These are phyloP conservation scores for Penicillium pulvis DNA, from an alignment of 495 filamentous ascomycete genomes.

Conservation along the genomic window DNA sequence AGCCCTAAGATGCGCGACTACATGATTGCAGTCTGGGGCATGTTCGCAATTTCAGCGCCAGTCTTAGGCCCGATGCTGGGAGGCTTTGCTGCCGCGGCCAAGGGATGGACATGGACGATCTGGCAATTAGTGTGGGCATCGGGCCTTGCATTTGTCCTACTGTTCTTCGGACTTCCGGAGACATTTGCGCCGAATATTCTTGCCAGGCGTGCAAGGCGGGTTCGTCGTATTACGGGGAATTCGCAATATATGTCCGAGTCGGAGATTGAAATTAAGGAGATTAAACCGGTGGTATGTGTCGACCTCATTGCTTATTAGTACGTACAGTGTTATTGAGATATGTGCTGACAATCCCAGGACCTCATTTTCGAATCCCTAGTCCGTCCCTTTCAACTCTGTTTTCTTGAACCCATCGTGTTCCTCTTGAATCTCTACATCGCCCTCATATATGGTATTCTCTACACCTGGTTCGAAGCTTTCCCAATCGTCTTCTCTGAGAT, in stretches of 20 bases:
- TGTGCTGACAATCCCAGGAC: conserved; percentile 19
- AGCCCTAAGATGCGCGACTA: conserved; percentile 29
- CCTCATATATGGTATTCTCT: conserved; percentile 56
- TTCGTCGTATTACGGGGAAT: conserved; percentile 45
- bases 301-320: too few species aligned
- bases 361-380: conserved; percentile 41
- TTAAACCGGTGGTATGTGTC: conserved; percentile 23
- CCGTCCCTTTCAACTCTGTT: conserved; percentile 45
- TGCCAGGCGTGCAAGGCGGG: conserved; percentile 51
- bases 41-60: conserved; percentile 40
- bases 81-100: conserved; percentile 36
- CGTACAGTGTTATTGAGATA: too few species aligned
- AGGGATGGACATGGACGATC: conserved; percentile 53
- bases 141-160: conserved; percentile 44
- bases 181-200: conserved; percentile 60
- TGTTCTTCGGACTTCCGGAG: conserved; percentile 59
- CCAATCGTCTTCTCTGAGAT: conserved; percentile 53
- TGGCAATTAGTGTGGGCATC: conserved; percentile 53
- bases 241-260: conserved; percentile 33
- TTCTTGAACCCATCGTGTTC: conserved; percentile 53
- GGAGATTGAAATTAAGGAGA: conserved; percentile 41
- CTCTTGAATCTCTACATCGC: conserved; percentile 55
- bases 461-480: conserved; percentile 61
- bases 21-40: conserved; percentile 38
- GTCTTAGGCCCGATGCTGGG: conserved; percentile 48